Conservation (phyloP, 495 filamentous ascomycete genomes). For the Daldinia concentrica region DNA sequence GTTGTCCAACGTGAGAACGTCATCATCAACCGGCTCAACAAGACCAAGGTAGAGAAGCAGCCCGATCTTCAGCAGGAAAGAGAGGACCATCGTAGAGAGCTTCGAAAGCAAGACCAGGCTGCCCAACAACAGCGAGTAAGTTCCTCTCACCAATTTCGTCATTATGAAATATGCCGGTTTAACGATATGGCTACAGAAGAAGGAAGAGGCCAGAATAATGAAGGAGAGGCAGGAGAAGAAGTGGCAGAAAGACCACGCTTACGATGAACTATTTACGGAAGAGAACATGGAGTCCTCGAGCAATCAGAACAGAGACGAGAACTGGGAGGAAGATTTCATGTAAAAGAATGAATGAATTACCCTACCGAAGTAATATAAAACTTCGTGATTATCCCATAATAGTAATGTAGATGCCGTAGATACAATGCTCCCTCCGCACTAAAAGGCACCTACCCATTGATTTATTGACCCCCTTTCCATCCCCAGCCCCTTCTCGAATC, state of each 20-base stretch:
- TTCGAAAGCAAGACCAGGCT: constrained; percentile 74
- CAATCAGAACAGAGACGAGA: constrained; percentile 71
- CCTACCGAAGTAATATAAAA: constrained; percentile 10
- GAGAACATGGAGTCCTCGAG: constrained; percentile 70
- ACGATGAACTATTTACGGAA: constrained; percentile 82
- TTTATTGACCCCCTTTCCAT: background rate
- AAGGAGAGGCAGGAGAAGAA: constrained; percentile 87
- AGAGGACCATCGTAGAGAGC: constrained; percentile 73
- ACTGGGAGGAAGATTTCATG: constrained; percentile 81
- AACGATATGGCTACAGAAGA: constrained; percentile 61
- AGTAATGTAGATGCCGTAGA: background rate
- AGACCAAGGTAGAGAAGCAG: constrained; percentile 88
- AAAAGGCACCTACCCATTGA: background rate
- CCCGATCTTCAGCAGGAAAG: constrained; percentile 83
- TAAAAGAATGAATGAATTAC: constrained; percentile 46
- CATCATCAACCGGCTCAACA: constrained; percentile 95
- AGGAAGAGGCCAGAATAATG: constrained; percentile 79
- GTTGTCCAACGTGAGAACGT: constrained; percentile 80
- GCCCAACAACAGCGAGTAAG: constrained; percentile 70
- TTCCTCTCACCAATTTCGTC: background rate
- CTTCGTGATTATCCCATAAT: background rate
- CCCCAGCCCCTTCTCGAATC: too few species aligned
- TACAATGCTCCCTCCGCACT: constrained; percentile 5
- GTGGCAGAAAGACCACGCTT: constrained; percentile 93
- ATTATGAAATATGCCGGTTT: background rate